Conservation (phyloP, 2,329 filamentous ascomycete species). For the Trichoderma pleuroti region DNA sequence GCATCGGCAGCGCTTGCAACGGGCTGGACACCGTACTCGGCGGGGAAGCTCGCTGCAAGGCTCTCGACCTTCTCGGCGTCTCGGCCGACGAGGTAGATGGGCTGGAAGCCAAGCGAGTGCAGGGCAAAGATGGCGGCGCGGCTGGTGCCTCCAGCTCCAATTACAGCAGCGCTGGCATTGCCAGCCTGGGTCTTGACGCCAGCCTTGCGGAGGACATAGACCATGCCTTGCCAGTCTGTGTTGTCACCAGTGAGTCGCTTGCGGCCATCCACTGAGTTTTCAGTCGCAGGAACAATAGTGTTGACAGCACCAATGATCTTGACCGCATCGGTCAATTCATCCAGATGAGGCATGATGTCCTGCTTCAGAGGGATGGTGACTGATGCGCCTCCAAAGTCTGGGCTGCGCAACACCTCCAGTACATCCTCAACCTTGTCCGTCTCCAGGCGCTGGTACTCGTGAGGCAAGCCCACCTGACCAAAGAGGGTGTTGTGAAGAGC, state of each 20-base stretch:
- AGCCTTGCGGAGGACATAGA: conserved; percentile 67
- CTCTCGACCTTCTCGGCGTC: conserved; percentile 63
- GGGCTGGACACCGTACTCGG: conserved; percentile 65
- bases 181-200: conserved; percentile 49
- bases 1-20: conserved; percentile 51
- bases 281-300: conserved; percentile 68
- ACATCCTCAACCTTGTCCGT: conserved; percentile 64
- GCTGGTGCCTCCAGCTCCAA: conserved; percentile 89
- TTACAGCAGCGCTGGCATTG: conserved; percentile 63
- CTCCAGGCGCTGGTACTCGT: conserved; percentile 74
- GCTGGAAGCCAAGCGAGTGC: conserved; percentile 75
- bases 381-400: conserved; percentile 85
- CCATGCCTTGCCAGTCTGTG: conserved; percentile 95
- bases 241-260: conserved; percentile 75
- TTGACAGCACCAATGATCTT: conserved; percentile 88
- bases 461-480: conserved; percentile 70
- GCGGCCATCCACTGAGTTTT: conserved; percentile 38
- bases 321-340: conserved; percentile 76
- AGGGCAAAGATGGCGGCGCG: conserved; percentile 88
- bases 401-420: conserved; percentile 60
- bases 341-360: conserved; percentile 76
- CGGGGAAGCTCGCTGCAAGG: conserved; percentile 70
- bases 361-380: conserved; percentile 95
- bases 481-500: conserved; percentile 89
- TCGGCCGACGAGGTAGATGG: conserved; percentile 84